These are phyloP conservation scores for Letharia lupina DNA, from an alignment of 495 filamentous ascomycete genomes.

Conservation along the genomic window DNA sequence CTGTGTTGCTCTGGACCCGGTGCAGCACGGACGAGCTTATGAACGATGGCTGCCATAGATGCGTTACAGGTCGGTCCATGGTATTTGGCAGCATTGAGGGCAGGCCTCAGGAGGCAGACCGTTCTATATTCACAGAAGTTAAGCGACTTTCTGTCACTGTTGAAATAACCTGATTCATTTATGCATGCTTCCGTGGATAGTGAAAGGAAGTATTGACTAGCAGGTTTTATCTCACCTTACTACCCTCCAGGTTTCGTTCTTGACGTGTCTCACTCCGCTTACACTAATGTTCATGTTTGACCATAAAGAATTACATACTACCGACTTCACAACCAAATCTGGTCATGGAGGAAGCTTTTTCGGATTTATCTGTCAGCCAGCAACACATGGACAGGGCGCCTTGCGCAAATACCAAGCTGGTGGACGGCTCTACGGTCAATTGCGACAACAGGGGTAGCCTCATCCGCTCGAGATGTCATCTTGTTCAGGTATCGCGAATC, in stretches of 20 bases:
- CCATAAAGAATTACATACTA: neutral
- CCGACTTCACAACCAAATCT: neutral
- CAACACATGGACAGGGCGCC: neutral
- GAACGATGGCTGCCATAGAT: neutral
- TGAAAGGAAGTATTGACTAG: neutral
- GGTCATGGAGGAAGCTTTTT: neutral
- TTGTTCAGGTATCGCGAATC: neutral
- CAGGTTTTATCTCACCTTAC: neutral
- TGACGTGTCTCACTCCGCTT: neutral
- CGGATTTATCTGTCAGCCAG: neutral
- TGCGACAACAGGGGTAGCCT: neutral
- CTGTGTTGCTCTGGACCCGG: neutral
- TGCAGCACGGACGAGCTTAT: neutral
- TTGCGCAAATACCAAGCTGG: neutral
- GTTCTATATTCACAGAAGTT: no score
- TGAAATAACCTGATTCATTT: neutral
- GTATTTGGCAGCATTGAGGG: neutral
- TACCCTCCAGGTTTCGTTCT: neutral
- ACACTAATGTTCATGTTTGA: neutral
- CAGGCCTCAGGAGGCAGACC: neutral
- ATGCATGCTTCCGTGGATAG: neutral
- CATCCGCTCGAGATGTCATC: neutral
- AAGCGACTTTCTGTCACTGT: neutral
- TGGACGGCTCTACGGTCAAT: neutral
- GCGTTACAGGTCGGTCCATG: neutral